Base-by-base conservation (phyloP, 2,329 filamentous ascomycete genomes). In the Neurospora sp. region DNA sequence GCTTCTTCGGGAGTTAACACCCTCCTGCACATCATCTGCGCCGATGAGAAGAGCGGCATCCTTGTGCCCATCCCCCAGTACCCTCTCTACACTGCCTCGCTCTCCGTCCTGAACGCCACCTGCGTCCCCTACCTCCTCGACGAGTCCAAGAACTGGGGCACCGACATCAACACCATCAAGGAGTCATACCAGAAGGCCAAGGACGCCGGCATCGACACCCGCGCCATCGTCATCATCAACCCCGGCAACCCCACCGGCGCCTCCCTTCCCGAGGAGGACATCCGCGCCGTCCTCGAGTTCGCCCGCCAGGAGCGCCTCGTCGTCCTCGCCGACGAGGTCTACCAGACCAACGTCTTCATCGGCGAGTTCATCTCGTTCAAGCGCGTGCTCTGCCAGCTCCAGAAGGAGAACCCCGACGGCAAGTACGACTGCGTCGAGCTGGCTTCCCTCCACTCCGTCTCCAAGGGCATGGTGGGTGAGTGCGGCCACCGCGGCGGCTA, bases 401-500 rank as follows among this genome's bases (percentile, higher is more conserved):
- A 98, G 81, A 85, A 90, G 80, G 87, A 90, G 78, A 81, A 85
- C 65, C 88, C 91, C 0, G 52, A 62, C 23, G 91, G 89, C 77
- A 89, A 89, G 79, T 98, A 93, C 82, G 92, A 97, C 81, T 80
- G 87, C 75, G 84, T 99, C 71, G 94, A 98, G 83, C 88, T 99
- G 70, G 95, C 91, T 67, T 97, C 93, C 68, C 85, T 99, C 74
- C 95, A 99, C 86, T 95, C 91, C 77, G 87, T 96, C 69, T 97
- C 93, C 79, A 99, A 99, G 87, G 96, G 96, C 77, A 98, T 99
- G 94, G 92, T 97, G 8, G 96, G 96, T 78, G 96, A 99, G 84
- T 99, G 96, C 80, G 96, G 96, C 68, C 96, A 99, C 84, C 92
- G 96, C 73, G 96, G 95, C 75, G 96, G 96, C 69, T 99, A 97